These are phyloP conservation scores for Fusarium guadeloupense DNA, from an alignment of 2,329 filamentous ascomycete genomes.

Conservation along the genomic window DNA sequence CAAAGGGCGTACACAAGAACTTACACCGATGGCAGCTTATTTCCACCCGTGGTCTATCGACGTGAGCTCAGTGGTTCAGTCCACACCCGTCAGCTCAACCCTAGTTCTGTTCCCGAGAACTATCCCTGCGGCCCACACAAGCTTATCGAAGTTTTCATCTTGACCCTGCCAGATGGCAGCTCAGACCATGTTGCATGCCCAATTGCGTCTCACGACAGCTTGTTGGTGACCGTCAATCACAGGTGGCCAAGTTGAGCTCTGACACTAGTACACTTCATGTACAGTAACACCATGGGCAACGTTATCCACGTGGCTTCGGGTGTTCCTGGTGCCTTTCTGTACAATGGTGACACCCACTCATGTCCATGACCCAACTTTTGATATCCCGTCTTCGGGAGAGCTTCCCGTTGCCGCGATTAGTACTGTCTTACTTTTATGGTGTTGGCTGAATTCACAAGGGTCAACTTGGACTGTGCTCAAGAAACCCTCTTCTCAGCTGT, in stretches of 20 bases:
- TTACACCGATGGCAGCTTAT: conserved; percentile 22
- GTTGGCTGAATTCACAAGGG: background rate
- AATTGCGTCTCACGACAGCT: conserved; percentile 34
- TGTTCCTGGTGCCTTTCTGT: conserved; percentile 27
- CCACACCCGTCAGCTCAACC: conserved; percentile 18
- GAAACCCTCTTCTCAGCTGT: background rate
- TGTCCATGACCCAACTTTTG: conserved; percentile 26
- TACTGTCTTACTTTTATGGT: background rate
- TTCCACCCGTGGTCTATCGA: conserved; percentile 38
- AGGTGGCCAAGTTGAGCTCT: conserved; percentile 5
- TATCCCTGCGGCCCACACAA: conserved; percentile 29
- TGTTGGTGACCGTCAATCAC: conserved; percentile 13
- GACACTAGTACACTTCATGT: conserved; percentile 20
- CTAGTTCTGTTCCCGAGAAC: conserved; percentile 26
- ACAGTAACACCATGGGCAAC: conserved; percentile 32
- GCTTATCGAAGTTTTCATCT: conserved; percentile 37
- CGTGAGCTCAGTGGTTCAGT: conserved; percentile 35
- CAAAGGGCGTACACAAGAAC: background rate
- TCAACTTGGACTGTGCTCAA: background rate
- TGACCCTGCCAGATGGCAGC: conserved; percentile 22
- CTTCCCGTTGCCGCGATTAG: conserved; percentile 26
- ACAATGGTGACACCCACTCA: conserved; percentile 33
- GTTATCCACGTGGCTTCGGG: conserved; percentile 38
- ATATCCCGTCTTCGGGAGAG: conserved; percentile 29
- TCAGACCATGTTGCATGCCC: conserved; percentile 24